These are phyloP conservation scores for Salix brachista DNA, from an alignment of 345 rosid genomes.

Conservation along the genomic window DNA sequence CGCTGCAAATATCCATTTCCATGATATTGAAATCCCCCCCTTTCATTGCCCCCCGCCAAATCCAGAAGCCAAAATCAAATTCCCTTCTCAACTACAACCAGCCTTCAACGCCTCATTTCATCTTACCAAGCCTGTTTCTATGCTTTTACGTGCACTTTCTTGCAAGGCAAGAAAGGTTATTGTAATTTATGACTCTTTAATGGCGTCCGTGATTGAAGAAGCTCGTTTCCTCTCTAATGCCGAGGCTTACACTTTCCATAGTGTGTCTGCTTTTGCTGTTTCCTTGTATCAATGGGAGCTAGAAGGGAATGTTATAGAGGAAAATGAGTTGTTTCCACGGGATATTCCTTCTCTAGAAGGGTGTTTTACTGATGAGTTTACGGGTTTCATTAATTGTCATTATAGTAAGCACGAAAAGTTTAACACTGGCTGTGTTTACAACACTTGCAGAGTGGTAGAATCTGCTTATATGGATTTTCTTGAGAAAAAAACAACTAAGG, in stretches of 20 bases:
- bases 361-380: constrained; percentile 37
- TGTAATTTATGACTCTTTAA: constrained; percentile 41
- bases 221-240: constrained; percentile 25
- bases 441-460: constrained; percentile 44
- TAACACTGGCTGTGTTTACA: constrained; percentile 34
- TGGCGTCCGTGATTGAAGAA: constrained; percentile 41
- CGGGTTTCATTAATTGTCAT: constrained; percentile 24
- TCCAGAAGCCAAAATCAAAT: constrained; percentile 29
- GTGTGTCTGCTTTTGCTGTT: constrained; percentile 35
- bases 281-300: constrained; percentile 19
- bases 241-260: constrained; percentile 39
- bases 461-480: constrained; percentile 30
- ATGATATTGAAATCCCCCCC: constrained; percentile 32
- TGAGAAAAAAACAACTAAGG: constrained; percentile 1
- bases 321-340: constrained; percentile 1
- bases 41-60: constrained; percentile 31
- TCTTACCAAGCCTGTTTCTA: constrained; percentile 26
- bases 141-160: constrained; percentile 27
- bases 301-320: constrained; percentile 10
- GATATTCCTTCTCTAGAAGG: constrained; percentile 41
- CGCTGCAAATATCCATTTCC: constrained; percentile 27
- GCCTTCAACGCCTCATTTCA: constrained; percentile 26
- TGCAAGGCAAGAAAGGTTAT: constrained; percentile 20
- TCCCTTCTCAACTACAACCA: constrained; percentile 47
- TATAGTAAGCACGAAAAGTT: background rate